Base-by-base conservation (phyloP, 2,329 filamentous ascomycete species). In the Penicillium sp. region DNA sequence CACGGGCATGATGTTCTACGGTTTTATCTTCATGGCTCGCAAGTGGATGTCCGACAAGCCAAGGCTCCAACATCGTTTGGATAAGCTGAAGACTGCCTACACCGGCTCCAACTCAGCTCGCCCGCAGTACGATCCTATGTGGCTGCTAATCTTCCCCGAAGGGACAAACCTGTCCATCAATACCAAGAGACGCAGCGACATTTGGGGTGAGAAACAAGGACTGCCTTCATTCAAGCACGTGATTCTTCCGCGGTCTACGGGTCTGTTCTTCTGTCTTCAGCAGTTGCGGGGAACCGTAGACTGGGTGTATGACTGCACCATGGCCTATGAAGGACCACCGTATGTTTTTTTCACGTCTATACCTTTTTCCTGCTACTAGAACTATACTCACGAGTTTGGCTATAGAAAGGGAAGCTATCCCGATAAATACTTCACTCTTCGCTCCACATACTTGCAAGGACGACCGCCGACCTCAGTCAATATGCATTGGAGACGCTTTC, bases 271-370 rank as follows among this genome's bases (percentile, higher is more conserved):
- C 63, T 83, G 80, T 60, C 61, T 84, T 41, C 75, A 82, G 49
- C 76, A 83, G 56, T 59, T 84, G 43, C 72, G 70, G 37, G 72
- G 76, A 8, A 80, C 78, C 0, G 78, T 81, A n/a, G 77, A 82
- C 24, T 83, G 77, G 73, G 70, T 84, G 1, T 84, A 84, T 58
- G 81, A 84, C 58, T 96, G 90, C 69, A 97, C 93, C 0, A 84
- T 98, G 49, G 90, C 88, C 4, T 98, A 98, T 64, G 91, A 96
- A 69, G 91, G 93, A 13, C 81, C 95, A 38, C 87, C 87, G 84
- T 91, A 79, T 77, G 88, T 84, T 45, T 22, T 13, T 3, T 35
- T 19, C 5, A 10, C 12, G 8, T 45, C 26, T 50, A 26, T 9
- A 15, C 31, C 10, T 24, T 45, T 13, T 45, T 33, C 3, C 38